phyloP scores from a whole-genome alignment of 78 protist species.

The Anaeramoeba ignava region DNA sequence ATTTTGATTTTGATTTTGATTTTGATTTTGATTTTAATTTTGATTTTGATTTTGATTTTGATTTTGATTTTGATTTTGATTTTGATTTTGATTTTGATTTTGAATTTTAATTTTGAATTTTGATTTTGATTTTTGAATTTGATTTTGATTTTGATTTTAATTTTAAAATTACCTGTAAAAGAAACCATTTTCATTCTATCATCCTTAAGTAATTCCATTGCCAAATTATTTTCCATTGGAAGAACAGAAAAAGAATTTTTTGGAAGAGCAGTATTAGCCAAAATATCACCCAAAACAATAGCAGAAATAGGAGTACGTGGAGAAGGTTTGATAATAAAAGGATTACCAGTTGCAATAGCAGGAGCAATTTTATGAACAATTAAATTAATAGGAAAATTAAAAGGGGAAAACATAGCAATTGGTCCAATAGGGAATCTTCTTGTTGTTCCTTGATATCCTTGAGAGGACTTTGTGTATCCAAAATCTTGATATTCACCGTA shows the following conservation, averaged over 20 bases:
- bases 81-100: too few species aligned
- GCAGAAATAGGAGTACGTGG: conserved; percentile 49
- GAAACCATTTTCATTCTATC: conserved; percentile 41
- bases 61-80: too few species aligned
- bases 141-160: not conserved
- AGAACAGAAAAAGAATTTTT: conserved; percentile 28
- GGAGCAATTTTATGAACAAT: conserved; percentile 62
- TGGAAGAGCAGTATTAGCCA: conserved; percentile 19
- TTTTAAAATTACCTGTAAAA: conserved; percentile 34
- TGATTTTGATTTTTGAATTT: not conserved
- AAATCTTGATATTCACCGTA: conserved; percentile 11
- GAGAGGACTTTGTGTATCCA: conserved; percentile 1
- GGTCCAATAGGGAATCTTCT: conserved; percentile 50
- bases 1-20: too few species aligned
- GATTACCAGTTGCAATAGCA: conserved; percentile 43
- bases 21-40: too few species aligned
- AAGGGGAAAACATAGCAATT: conserved; percentile 48
- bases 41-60: too few species aligned
- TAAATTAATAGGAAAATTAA: conserved; percentile 56
- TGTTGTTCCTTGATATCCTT: conserved; percentile 13
- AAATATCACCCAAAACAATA: conserved; percentile 39
- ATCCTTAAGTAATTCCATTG: conserved; percentile 18
- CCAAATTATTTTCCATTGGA: not conserved
- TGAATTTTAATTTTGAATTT: too few species aligned
- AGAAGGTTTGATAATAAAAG: conserved; percentile 47